A percentile compares a stretch with the other conserved stretches of the same genome.
Conservation (phyloP, 306 rosid genomes). For the Argentina anserina region DNA sequence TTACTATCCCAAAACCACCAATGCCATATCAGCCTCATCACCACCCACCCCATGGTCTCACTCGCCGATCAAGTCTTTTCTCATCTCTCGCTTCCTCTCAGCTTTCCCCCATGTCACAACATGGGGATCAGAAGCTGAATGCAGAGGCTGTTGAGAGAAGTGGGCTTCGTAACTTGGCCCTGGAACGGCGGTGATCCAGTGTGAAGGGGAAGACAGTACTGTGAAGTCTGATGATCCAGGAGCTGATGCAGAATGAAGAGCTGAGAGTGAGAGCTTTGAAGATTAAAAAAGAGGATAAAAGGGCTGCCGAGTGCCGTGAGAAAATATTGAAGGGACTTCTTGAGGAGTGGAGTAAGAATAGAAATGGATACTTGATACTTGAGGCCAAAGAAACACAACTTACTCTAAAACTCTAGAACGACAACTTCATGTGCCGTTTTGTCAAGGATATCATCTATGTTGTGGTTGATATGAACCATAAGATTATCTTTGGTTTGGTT, state of each 20-base stretch:
- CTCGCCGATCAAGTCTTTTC: slow-evolving; percentile 39
- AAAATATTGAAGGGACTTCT: slow-evolving; percentile 11
- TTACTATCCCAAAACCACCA: slow-evolving; percentile 29
- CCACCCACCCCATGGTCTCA: slow-evolving; percentile 41
- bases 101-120: slow-evolving; percentile 35
- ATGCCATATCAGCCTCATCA: slow-evolving; percentile 47
- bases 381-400: neutral
- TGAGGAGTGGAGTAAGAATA: slow-evolving; percentile 24
- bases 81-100: slow-evolving; percentile 42
- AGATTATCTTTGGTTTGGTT: neutral
- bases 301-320: slow-evolving; percentile 36
- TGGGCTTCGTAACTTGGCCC: slow-evolving; percentile 47
- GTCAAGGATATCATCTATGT: neutral
- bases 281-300: slow-evolving; percentile 33
- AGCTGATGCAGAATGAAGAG: slow-evolving; percentile 40
- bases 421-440: neutral
- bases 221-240: slow-evolving; percentile 38
- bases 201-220: slow-evolving; percentile 50
- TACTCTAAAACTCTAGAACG: neutral
- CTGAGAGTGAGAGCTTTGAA: slow-evolving; percentile 22
- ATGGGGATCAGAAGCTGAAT: slow-evolving; percentile 54
- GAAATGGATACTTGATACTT: neutral
- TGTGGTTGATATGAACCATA: slow-evolving; percentile 4
- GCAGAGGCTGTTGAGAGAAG: slow-evolving; percentile 40
- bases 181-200: slow-evolving; percentile 33